Conservation (phyloP, 139 green algal species). For the Microglena sp. region DNA sequence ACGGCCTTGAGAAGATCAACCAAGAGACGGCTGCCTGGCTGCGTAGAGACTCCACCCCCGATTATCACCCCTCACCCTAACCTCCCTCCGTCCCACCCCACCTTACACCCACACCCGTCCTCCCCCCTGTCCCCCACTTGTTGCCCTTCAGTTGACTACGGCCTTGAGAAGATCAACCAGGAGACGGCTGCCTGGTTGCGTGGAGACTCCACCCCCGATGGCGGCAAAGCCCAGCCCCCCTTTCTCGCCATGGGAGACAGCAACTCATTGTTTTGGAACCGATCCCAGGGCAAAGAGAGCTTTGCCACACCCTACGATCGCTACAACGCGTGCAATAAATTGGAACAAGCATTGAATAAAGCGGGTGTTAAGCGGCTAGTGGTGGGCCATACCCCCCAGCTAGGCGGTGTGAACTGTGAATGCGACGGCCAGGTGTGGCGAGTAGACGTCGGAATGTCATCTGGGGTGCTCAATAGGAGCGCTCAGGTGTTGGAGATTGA, state of each 20-base stretch:
- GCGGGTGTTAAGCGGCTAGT: conserved; percentile 64
- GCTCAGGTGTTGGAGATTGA: conserved; percentile 45
- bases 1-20: conserved; percentile 77
- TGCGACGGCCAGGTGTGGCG: conserved; percentile 76
- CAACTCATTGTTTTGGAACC: conserved; percentile 84
- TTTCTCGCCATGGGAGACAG: conserved; percentile 79
- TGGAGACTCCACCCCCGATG: conserved; percentile 34
- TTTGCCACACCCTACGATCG: conserved; percentile 52
- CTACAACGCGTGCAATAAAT: conserved; percentile 44
- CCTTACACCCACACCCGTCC: no score
- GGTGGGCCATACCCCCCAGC: conserved; percentile 84
- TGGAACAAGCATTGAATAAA: conserved; percentile 48
- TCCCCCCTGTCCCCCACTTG: no score
- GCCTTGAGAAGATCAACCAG: conserved; percentile 70
- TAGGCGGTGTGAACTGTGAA: conserved; percentile 78
- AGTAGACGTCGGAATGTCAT: conserved; percentile 86
- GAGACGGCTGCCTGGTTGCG: conserved; percentile 84
- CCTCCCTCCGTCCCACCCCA: no score
- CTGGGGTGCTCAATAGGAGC: conserved; percentile 69
- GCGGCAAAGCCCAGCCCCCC: conserved; percentile 47
- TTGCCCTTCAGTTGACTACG: conserved; percentile 67
- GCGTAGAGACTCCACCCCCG: no score
- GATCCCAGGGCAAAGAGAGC: conserved; percentile 53
- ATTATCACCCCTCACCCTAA: no score
- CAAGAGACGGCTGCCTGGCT: conserved; percentile 74